Evolutionary conservation across 176 grass and related monocot genomes (phyloP).

Genomic region (Melocanna baccifera): DNA sequence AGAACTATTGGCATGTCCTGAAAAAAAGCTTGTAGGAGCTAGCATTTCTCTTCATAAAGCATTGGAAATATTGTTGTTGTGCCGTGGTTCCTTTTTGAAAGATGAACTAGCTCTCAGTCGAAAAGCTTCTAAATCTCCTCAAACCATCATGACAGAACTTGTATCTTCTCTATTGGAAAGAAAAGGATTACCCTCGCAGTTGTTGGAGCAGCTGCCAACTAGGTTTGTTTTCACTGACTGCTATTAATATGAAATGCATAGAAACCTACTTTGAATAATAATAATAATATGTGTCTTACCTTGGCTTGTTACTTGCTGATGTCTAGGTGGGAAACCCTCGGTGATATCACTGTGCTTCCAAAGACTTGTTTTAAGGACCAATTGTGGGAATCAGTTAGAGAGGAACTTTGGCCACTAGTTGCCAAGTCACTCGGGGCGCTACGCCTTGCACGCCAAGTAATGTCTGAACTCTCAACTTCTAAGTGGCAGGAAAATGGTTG

Average conservation of each 20-base stretch:
- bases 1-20: slow-evolving; percentile 17
- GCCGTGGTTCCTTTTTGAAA: slow-evolving; percentile 53
- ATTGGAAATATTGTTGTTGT: slow-evolving; percentile 55
- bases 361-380: slow-evolving; percentile 87
- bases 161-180: slow-evolving; percentile 55
- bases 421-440: slow-evolving; percentile 60
- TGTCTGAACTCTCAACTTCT: background rate
- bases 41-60: slow-evolving; percentile 39
- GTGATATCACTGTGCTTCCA: slow-evolving; percentile 76
- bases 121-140: slow-evolving; percentile 67
- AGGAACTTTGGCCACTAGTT: slow-evolving; percentile 87
- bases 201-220: slow-evolving; percentile 78
- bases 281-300: background rate
- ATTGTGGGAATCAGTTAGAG: slow-evolving; percentile 66
- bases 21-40: slow-evolving; percentile 34
- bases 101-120: slow-evolving; percentile 56
- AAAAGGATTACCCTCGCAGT: slow-evolving; percentile 52
- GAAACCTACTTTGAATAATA: slow-evolving; percentile 12
- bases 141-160: slow-evolving; percentile 72
- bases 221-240: slow-evolving; percentile 49
- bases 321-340: slow-evolving; percentile 85
- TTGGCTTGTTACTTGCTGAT: background rate
- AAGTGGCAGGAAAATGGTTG: background rate
- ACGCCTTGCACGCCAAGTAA: slow-evolving; percentile 81
- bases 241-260: background rate